Base-by-base conservation (phyloP, 805 yeast species). In the Lachancea sp. region DNA sequence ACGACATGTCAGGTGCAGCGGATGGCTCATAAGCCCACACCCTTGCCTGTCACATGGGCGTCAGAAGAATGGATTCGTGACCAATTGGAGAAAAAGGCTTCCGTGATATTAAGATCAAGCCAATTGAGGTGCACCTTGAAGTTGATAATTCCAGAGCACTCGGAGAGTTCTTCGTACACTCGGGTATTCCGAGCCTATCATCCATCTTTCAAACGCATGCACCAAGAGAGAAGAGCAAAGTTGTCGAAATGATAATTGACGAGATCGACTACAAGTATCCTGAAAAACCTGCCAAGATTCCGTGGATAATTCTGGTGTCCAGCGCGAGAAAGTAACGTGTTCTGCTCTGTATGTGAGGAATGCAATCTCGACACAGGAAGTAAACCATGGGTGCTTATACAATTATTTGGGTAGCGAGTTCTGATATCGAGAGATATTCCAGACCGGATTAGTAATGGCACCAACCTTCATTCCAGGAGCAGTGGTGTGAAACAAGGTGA, bases 31-130 rank as follows among this genome's bases (percentile, higher is more conserved):
- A 20, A 11, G 24, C 15, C 26, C 9, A 17, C 25, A 15, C 15
- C 13, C 12, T n/a, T 36, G 26, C 29, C 29, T 13, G 23, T 24
- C n/a, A 18, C 12, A 3, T 29, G 39, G 39, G 39, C 39, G 13
- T 36, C 33, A 11, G 33, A 17, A 12, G 32, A 8, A 8, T 36
- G 33, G 39, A 21, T 36, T 9, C 8, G 32, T n/a, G 25, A 9
- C 3, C 32, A 28, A 11, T 18, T 26, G 8, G 32, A 17, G 11
- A 26, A 28, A 7, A 26, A 8, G 17, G 22, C 13, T 36, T 36
- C 23, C 8, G 7, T 9, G 30, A 34, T 18, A 13, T 25, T 7
- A 15, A 3, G 5, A 15, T 25, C 22, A 17, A 34, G 23, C 24
- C 29, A 8, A 13, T 12, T 19, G n/a, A 34, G 11, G 30, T 34